Base-by-base conservation (phyloP, 2,329 filamentous ascomycete genomes). In the Aureobasidium sp. region DNA sequence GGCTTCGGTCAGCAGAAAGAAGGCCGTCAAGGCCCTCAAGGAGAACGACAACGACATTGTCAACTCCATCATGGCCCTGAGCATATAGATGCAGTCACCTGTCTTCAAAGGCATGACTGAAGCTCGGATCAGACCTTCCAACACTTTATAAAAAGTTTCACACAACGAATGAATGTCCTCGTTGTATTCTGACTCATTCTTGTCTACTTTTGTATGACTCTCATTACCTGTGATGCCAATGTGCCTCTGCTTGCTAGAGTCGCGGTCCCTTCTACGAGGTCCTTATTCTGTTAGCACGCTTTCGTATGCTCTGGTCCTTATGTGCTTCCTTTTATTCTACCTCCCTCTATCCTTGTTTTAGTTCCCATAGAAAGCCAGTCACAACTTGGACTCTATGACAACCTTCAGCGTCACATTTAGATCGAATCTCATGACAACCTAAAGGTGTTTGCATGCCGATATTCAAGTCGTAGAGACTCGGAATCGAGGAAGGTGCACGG, bases 11-110 rank as follows among this genome's bases (percentile, higher is more conserved):
- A 96, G 91, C 71, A 86, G 94, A 78, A 97, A 96, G 82, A 97
- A 97, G 87, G 94, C 94, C 65, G 86, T 99, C 82, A 99, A 97
- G 82, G 94, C 95, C 62, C 84, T 99, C 75, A 92, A 91, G 83
- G 94, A 97, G 83, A 99, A 99, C 76, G 93, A 97, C 81, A 97
- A 97, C 74, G 94, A 99, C 77, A 99, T 99, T 81, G 94, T 99
- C 83, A 99, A 99, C 85, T 97, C 94, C 72, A 99, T 99, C 82
- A 99, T 99, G 94, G 92, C 93, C 70, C 82, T 99, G 67, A 82
- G 79, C 73, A 81, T 81, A 80, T 82, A 75, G 65, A 42, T 52
- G 27, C 22, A 44, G 55, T 47, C 41, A 20, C 9, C 5, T 25
- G n/a, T 45, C 52, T 42, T 20, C 15, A 14, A 14, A 41, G 53